These are phyloP conservation scores for Thielaviopsis ethacetica DNA, from an alignment of 2,329 filamentous ascomycete genomes.

Conservation along the genomic window DNA sequence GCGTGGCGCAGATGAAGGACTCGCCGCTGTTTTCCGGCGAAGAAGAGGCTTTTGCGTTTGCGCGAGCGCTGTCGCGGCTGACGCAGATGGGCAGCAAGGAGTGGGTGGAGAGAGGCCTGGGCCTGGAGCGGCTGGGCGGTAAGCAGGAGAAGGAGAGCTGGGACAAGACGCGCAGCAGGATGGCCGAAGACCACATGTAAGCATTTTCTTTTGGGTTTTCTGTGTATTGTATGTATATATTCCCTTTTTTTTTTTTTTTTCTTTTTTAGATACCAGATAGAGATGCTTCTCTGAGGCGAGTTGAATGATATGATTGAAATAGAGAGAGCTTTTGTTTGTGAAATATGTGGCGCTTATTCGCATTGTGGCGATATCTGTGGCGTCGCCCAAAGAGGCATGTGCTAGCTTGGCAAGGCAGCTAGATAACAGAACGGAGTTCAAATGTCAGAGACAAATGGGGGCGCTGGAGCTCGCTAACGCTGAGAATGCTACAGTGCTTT, in stretches of 20 bases:
- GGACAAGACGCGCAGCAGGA: slow-evolving; percentile 47
- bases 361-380: not conserved
- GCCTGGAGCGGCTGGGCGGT: slow-evolving; percentile 47
- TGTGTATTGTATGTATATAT: not conserved
- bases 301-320: too few species aligned
- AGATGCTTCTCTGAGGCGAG: too few species aligned
- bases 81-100: slow-evolving; percentile 87
- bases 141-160: slow-evolving; percentile 49
- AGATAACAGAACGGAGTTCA: not conserved
- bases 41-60: slow-evolving; percentile 94
- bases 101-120: slow-evolving; percentile 77
- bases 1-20: slow-evolving; percentile 69
- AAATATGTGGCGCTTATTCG: not conserved
- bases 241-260: too few species aligned
- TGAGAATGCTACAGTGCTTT: not conserved
- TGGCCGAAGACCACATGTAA: slow-evolving; percentile 53
- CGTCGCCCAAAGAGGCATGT: not conserved
- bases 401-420: not conserved
- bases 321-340: not conserved
- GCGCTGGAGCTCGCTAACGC: too few species aligned
- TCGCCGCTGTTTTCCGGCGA: slow-evolving; percentile 83
- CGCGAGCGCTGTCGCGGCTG: slow-evolving; percentile 66
- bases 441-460: not conserved
- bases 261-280: too few species aligned
- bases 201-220: not conserved